phyloP scores from a whole-genome alignment of 495 filamentous ascomycete species.

The Penicillium odoratum region DNA sequence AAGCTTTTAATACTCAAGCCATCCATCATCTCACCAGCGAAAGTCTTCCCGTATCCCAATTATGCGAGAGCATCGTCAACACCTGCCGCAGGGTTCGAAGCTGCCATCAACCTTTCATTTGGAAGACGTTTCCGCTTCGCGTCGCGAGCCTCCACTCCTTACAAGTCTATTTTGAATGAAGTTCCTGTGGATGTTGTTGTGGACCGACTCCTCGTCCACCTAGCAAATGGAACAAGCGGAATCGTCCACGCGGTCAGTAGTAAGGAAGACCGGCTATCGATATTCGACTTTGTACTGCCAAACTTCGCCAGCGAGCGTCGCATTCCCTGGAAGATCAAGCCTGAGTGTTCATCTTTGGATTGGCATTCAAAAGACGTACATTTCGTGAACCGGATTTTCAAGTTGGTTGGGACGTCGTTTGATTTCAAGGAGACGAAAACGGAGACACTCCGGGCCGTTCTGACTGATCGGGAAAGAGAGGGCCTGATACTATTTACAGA shows the following conservation, averaged over 20 bases:
- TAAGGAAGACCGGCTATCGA: neutral
- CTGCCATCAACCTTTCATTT: neutral
- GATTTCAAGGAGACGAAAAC: slow-evolving; percentile 17
- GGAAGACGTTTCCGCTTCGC: neutral
- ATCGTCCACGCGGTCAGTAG: slow-evolving; percentile 21
- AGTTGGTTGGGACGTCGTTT: slow-evolving; percentile 15
- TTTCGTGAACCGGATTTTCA: slow-evolving; percentile 8
- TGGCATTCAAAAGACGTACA: slow-evolving; percentile 19
- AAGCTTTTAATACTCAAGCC: slow-evolving; percentile 20
- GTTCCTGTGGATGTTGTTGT: slow-evolving; percentile 27
- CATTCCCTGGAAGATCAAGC: slow-evolving; percentile 10
- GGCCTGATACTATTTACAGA: neutral
- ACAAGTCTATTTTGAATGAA: slow-evolving; percentile 15
- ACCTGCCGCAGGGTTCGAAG: slow-evolving; percentile 2
- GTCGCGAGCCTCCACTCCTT: neutral
- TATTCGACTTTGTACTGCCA: slow-evolving; percentile 2
- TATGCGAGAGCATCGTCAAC: slow-evolving; percentile 12
- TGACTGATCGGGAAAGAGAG: neutral
- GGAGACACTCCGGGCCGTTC: neutral
- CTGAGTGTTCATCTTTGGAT: slow-evolving; percentile 7
- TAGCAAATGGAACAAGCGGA: slow-evolving; percentile 12
- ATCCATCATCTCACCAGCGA: slow-evolving; percentile 18
- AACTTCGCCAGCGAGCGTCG: slow-evolving; percentile 6
- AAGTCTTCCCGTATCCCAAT: slow-evolving; percentile 6
- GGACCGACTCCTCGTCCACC: slow-evolving; percentile 17